phyloP scores from a whole-genome alignment of 1,284 basidiomycete species.

The Salmacisia buchloeana region DNA sequence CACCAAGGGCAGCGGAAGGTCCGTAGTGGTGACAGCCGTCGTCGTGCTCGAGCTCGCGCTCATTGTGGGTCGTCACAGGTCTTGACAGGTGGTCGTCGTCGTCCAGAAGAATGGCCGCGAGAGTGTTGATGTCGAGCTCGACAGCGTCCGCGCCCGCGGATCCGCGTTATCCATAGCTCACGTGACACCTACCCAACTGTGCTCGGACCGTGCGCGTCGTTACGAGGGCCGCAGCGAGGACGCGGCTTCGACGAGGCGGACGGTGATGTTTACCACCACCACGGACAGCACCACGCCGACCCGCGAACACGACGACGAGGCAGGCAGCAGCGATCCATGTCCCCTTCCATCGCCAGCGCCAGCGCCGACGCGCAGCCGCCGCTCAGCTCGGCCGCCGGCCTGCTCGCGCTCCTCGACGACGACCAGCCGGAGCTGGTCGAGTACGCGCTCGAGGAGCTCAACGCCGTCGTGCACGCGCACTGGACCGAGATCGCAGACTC shows the following conservation, averaged over 20 bases:
- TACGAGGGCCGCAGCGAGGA: no score
- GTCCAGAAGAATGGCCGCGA: neutral
- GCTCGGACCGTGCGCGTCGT: conserved; percentile 8
- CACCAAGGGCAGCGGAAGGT: conserved; percentile 42
- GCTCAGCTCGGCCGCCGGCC: conserved; percentile 26
- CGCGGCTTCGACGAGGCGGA: no score
- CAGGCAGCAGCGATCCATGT: neutral
- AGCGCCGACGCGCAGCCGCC: conserved; percentile 3
- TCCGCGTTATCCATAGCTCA: neutral
- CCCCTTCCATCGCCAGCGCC: neutral
- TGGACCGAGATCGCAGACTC: conserved; percentile 50
- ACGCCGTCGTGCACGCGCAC: conserved; percentile 44
- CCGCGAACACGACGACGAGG: neutral
- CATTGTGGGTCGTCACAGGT: neutral
- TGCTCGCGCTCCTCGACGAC: conserved; percentile 47
- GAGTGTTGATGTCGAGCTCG: no score
- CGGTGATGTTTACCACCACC: neutral
- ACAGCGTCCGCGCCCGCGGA: no score
- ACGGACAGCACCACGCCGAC: neutral
- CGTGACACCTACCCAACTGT: neutral
- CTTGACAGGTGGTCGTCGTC: neutral
- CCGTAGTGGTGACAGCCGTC: neutral
- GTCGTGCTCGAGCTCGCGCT: neutral
- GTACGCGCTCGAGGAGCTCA: conserved; percentile 47
- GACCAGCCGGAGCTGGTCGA: conserved; percentile 46